phyloP scores from a whole-genome alignment of 768 basidiomycete genomes.

The Lactarius deliciosus region DNA sequence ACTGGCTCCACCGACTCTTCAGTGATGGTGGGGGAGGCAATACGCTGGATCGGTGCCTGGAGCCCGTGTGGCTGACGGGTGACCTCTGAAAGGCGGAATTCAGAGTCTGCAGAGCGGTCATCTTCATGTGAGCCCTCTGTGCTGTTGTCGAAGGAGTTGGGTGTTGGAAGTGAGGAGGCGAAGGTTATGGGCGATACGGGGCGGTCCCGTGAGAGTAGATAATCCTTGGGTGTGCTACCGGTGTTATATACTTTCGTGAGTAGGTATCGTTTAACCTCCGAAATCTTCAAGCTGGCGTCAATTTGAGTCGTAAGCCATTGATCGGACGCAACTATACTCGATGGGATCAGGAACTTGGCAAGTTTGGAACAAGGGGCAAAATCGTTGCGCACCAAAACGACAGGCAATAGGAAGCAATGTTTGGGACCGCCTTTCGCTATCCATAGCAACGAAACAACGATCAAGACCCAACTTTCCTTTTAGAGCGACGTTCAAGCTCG shows the following conservation, averaged over 20 bases:
- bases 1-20: background rate
- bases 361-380: background rate
- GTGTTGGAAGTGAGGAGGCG: slow-evolving; percentile 48
- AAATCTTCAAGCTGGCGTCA: slow-evolving; percentile 58
- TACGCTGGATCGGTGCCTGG: background rate
- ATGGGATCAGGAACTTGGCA: background rate
- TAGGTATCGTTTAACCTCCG: slow-evolving; percentile 61
- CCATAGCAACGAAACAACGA: slow-evolving; percentile 9
- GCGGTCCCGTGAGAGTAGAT: slow-evolving; percentile 37
- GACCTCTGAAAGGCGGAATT: slow-evolving; percentile 26
- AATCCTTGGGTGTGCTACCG: slow-evolving; percentile 23
- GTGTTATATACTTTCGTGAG: slow-evolving; percentile 54
- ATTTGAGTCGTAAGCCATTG: slow-evolving; percentile 77
- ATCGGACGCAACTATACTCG: slow-evolving; percentile 55
- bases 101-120: slow-evolving; percentile 34
- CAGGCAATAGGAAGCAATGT: slow-evolving; percentile 49
- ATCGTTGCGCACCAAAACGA: slow-evolving; percentile 51
- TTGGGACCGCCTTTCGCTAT: slow-evolving; percentile 3
- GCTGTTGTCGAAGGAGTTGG: slow-evolving; percentile 25
- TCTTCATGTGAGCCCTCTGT: slow-evolving; percentile 38
- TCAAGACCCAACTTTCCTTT: background rate
- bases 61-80: slow-evolving; percentile 19
- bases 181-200: slow-evolving; percentile 71
- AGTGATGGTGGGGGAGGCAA: slow-evolving; percentile 4
- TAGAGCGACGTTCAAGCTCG: background rate